phyloP scores from a whole-genome alignment of 176 grass and related monocot species.

The Calamus simplicifolius region DNA sequence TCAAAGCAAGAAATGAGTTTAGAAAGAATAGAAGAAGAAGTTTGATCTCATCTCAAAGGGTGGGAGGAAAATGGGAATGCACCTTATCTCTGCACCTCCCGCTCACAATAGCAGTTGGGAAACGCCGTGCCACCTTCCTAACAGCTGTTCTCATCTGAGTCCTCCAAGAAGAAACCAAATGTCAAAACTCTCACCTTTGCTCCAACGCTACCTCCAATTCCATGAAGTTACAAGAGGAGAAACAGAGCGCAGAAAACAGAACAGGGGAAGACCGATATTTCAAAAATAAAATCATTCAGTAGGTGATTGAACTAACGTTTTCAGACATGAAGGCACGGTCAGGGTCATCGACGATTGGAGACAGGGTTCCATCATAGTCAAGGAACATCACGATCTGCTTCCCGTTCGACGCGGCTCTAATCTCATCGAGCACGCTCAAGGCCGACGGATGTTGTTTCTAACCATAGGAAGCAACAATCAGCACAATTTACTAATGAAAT shows the following conservation, averaged over 20 bases:
- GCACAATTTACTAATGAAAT: too few relatives aligned
- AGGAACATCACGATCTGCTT: constrained; percentile 85
- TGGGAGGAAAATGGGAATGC: constrained; percentile 13
- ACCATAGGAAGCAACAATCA: too few relatives aligned
- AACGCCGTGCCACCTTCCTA: constrained; percentile 17
- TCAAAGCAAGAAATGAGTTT: background rate
- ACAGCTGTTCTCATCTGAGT: constrained; percentile 71
- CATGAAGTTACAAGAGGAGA: background rate
- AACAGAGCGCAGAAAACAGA: background rate
- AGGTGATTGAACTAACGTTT: constrained; percentile 16
- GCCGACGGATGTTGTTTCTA: constrained; percentile 78
- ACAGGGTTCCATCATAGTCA: constrained; percentile 93
- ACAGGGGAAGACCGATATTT: background rate
- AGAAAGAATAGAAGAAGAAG: background rate
- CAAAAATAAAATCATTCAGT: too few relatives aligned
- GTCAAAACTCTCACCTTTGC: background rate
- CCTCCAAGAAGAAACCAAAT: background rate
- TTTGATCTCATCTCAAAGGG: background rate
- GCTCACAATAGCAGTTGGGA: constrained; percentile 40
- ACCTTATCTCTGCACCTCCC: constrained; percentile 40
- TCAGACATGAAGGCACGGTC: constrained; percentile 71
- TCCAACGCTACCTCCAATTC: background rate
- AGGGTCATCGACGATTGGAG: constrained; percentile 79
- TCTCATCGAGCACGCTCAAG: constrained; percentile 41
- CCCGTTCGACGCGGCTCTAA: constrained; percentile 36